Evolutionary conservation across 2,329 filamentous ascomycete species (phyloP).

Genomic region (Metarhizium guizhouense): DNA sequence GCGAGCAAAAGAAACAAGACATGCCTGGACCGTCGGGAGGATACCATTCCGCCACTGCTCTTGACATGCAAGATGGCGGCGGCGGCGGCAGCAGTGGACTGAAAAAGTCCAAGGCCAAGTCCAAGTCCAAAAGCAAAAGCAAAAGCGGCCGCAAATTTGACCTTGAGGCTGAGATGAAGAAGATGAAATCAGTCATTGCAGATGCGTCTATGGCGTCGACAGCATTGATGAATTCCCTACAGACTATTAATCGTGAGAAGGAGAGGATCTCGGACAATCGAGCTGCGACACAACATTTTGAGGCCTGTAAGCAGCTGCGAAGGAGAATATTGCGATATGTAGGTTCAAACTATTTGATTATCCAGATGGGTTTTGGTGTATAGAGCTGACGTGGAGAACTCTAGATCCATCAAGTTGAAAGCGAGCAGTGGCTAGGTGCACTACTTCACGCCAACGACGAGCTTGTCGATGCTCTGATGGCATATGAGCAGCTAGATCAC

Average conservation of each 20-base stretch:
- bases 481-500: constrained; percentile 86
- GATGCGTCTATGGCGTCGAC: constrained; percentile 85
- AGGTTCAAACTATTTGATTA: constrained; percentile 6
- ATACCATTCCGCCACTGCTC: neutral
- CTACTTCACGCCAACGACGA: constrained; percentile 92
- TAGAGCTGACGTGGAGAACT: neutral
- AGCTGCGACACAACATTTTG: constrained; percentile 67
- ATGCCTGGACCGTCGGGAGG: constrained; percentile 11
- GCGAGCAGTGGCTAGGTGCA: constrained; percentile 84
- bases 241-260: constrained; percentile 81
- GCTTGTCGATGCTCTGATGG: constrained; percentile 86
- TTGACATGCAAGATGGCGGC: neutral
- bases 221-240: constrained; percentile 78
- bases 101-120: constrained; percentile 46
- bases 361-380: neutral
- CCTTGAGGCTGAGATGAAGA: constrained; percentile 76
- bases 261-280: constrained; percentile 82
- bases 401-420: constrained; percentile 80
- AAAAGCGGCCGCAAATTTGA: constrained; percentile 63
- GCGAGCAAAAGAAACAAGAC: constrained; percentile 14
- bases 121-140: constrained; percentile 31
- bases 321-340: constrained; percentile 79
- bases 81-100: neutral
- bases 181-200: constrained; percentile 82
- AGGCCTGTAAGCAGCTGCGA: constrained; percentile 76